Percentiles rank a stretch among this genome's conserved stretches.
These are phyloP conservation scores for Amphichorda felina DNA, from an alignment of 2,329 filamentous ascomycete species.

Conservation along the genomic window DNA sequence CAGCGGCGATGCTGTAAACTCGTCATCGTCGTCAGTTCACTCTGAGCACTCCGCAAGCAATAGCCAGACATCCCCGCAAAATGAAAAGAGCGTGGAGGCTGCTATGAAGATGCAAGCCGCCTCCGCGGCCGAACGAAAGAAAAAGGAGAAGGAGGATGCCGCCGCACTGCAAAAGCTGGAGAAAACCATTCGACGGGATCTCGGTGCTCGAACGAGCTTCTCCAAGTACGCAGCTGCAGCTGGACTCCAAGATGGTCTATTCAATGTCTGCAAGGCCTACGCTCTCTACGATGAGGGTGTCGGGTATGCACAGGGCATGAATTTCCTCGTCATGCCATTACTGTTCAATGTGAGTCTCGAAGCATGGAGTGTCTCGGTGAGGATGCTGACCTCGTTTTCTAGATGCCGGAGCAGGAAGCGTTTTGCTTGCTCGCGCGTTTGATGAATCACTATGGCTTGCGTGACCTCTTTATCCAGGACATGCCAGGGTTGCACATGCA, in stretches of 20 bases:
- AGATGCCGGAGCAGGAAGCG: slow-evolving; percentile 96
- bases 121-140: slow-evolving; percentile 56
- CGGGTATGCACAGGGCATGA: slow-evolving; percentile 97
- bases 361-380: background rate
- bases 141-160: slow-evolving; percentile 67
- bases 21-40: slow-evolving; percentile 75
- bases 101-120: slow-evolving; percentile 52
- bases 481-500: slow-evolving; percentile 94
- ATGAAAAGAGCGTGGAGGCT: slow-evolving; percentile 52
- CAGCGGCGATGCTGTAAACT: slow-evolving; percentile 53
- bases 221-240: slow-evolving; percentile 90
- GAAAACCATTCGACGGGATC: slow-evolving; percentile 80
- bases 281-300: slow-evolving; percentile 90
- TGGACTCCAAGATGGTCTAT: slow-evolving; percentile 84
- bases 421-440: slow-evolving; percentile 86
- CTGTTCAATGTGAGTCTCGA: slow-evolving; percentile 67
- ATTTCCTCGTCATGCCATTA: slow-evolving; percentile 93
- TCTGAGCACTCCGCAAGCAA: slow-evolving; percentile 61
- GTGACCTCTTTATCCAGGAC: slow-evolving; percentile 86
- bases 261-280: slow-evolving; percentile 95
- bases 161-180: slow-evolving; percentile 70
- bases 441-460: slow-evolving; percentile 93
- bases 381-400: slow-evolving; percentile 7
- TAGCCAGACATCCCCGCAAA: slow-evolving; percentile 42
- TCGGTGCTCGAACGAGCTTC: slow-evolving; percentile 88